phyloP scores from a whole-genome alignment of 1,284 basidiomycete genomes.

The Puccinia sorghi region DNA sequence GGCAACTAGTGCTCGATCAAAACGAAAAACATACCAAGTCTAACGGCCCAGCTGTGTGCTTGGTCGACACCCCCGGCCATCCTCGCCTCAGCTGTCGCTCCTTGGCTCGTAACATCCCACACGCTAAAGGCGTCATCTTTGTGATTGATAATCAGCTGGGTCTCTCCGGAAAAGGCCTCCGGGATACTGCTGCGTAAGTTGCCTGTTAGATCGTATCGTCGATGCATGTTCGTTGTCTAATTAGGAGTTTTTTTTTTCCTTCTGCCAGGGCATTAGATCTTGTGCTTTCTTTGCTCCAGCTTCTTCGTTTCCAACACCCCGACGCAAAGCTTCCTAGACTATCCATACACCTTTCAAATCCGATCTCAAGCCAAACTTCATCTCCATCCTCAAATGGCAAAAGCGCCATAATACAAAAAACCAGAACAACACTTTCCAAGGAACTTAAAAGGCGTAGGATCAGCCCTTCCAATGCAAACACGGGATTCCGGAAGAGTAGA shows the following conservation, averaged over 20 bases:
- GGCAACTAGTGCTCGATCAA: background rate
- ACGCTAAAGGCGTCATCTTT: conserved; percentile 31
- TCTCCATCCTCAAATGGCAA: conserved; percentile 1
- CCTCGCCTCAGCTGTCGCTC: conserved; percentile 39
- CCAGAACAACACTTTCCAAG: conserved; percentile 25
- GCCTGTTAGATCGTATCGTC: too few relatives aligned
- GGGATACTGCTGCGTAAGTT: conserved; percentile 44
- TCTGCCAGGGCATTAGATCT: conserved; percentile 27
- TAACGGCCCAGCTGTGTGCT: background rate
- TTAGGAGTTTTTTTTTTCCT: background rate
- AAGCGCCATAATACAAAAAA: conserved; percentile 27
- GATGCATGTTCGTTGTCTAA: background rate
- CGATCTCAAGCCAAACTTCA: background rate
- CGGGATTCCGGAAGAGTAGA: conserved; percentile 21
- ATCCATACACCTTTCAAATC: conserved; percentile 35
- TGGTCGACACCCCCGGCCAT: conserved; percentile 48
- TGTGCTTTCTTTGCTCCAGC: conserved; percentile 34
- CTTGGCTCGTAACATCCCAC: conserved; percentile 17
- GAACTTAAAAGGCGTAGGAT: conserved; percentile 46
- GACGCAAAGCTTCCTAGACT: conserved; percentile 28
- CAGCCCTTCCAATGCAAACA: background rate
- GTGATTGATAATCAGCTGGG: conserved; percentile 47
- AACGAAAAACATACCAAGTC: conserved; percentile 2
- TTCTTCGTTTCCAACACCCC: conserved; percentile 23
- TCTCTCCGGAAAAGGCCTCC: conserved; percentile 43